A percentile compares a stretch with the other conserved stretches of the same genome.
Conservation (phyloP, 306 rosid genomes). For the Glycine tomentella region DNA sequence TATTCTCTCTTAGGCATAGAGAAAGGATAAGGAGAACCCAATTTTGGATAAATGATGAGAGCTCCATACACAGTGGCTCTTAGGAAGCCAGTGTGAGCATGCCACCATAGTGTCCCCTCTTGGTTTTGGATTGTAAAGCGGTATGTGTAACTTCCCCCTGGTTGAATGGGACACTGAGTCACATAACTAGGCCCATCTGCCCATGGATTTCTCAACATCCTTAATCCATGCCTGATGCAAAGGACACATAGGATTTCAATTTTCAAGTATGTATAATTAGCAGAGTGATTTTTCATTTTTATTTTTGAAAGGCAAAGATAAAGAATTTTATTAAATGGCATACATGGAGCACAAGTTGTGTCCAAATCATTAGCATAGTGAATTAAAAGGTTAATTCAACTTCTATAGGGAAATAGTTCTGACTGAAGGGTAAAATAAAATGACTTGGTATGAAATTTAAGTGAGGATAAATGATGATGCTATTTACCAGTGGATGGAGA, state of each 20-base stretch:
- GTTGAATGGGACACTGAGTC: slow-evolving; percentile 90
- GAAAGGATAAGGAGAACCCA: slow-evolving; percentile 83
- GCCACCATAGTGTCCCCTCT: slow-evolving; percentile 98
- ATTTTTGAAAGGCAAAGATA: no score
- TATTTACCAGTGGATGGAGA: slow-evolving; percentile 80
- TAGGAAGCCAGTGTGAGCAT: slow-evolving; percentile 87
- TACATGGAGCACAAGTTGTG: no score
- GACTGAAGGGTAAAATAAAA: neutral
- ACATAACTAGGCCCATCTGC: slow-evolving; percentile 92
- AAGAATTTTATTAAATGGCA: no score
- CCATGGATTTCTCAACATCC: slow-evolving; percentile 92
- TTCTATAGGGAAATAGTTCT: neutral
- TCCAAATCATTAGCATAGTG: slow-evolving; percentile 1
- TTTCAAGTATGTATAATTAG: slow-evolving; percentile 21
- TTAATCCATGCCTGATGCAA: slow-evolving; percentile 81
- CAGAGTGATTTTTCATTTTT: neutral
- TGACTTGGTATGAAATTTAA: neutral
- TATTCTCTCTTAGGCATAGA: slow-evolving; percentile 71
- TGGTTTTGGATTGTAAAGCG: slow-evolving; percentile 80
- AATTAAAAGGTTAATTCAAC: neutral
- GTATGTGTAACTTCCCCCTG: slow-evolving; percentile 91
- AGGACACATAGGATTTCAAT: slow-evolving; percentile 26
- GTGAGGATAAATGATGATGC: slow-evolving; percentile 32
- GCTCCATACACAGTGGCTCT: slow-evolving; percentile 96
- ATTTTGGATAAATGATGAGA: slow-evolving; percentile 73